These are phyloP conservation scores for Westerdykella aurantiaca DNA, from an alignment of 2,329 filamentous ascomycete species.

Conservation along the genomic window DNA sequence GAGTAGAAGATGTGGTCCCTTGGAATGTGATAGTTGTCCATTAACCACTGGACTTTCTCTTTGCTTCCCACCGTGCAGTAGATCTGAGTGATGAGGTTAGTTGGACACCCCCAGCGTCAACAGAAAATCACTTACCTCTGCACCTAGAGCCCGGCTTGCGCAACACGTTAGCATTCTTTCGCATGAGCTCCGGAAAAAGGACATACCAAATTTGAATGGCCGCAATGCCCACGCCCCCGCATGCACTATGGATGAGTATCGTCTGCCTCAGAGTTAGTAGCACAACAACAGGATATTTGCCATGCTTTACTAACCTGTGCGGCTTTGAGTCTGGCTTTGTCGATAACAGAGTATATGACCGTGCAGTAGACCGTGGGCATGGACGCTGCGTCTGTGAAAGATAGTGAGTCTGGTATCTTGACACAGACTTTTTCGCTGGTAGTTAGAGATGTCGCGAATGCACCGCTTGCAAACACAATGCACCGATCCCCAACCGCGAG, in stretches of 20 bases:
- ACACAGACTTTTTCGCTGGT: constrained; percentile 1
- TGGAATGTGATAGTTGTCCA: constrained; percentile 20
- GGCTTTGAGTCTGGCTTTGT: constrained; percentile 13
- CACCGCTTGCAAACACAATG: background rate
- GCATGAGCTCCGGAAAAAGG: no score
- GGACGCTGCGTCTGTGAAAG: background rate
- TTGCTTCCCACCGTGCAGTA: constrained; percentile 24
- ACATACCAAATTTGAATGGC: constrained; percentile 12
- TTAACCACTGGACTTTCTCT: constrained; percentile 22
- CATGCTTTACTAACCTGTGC: constrained; percentile 8
- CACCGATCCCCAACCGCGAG: constrained; percentile 17
- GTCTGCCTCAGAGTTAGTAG: constrained; percentile 10
- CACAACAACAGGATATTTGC: no score
- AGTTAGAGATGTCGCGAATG: constrained; percentile 3
- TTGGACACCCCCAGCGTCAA: no score
- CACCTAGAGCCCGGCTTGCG: no score
- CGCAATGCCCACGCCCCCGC: constrained; percentile 17
- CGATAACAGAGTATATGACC: no score
- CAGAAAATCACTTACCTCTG: no score
- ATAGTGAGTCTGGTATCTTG: background rate
- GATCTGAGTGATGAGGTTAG: no score
- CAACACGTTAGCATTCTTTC: no score
- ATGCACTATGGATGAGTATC: constrained; percentile 19
- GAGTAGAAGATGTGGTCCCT: constrained; percentile 27
- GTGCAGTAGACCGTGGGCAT: no score